Evolutionary conservation across 768 basidiomycete genomes (phyloP), one percentile per base, ranked within the genome.

Genomic region (Pulveroboletus sp.): DNA sequence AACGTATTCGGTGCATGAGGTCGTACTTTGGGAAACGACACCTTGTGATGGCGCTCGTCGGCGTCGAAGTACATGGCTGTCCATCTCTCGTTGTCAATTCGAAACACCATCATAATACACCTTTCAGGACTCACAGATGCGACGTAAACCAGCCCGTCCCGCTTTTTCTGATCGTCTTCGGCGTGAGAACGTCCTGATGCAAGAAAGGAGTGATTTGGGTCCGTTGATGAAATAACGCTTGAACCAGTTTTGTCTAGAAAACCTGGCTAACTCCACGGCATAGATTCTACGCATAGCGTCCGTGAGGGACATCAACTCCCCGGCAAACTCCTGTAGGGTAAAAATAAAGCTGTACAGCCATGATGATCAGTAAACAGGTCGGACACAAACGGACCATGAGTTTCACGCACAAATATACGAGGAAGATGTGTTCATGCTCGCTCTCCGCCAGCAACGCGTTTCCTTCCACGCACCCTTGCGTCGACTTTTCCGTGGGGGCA

Each of bases 291-390:
- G 76, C 76, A 97, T 89, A 8, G 90, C 85, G 62, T 94, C 90
- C 0, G 90, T 78, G 11, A 98, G 80, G 17, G 81, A 82, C 27
- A 87, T 74, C 43, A 95, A 68, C 66, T 98, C 95, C 49, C 79
- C 75, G 8, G 90, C 80, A 63, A 97, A 97, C 63, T 98, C 97
- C 68, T 99, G 93, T 37, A 97, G 66, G 0, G 93, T 95, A 69
- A 97, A 99, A 55, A 97, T 87, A 69, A 95, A 97, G 72, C 94
- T 97, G 53, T 21, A 40, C 23, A 40, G 31, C 39, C n/a, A 24
- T 39, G n/a, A n/a, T n/a, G n/a, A 35, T 65, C 46, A 66, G 46
- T 3, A 40, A 3, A 21, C 33, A 37, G 13, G 8, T 16, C 16
- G 40, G 16, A 16, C 7, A 11, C 12, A 21, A 47, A 47, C 3